Evolutionary conservation across 2,329 filamentous ascomycete genomes (phyloP).

Genomic region (Lasiodiplodia theobromae): DNA sequence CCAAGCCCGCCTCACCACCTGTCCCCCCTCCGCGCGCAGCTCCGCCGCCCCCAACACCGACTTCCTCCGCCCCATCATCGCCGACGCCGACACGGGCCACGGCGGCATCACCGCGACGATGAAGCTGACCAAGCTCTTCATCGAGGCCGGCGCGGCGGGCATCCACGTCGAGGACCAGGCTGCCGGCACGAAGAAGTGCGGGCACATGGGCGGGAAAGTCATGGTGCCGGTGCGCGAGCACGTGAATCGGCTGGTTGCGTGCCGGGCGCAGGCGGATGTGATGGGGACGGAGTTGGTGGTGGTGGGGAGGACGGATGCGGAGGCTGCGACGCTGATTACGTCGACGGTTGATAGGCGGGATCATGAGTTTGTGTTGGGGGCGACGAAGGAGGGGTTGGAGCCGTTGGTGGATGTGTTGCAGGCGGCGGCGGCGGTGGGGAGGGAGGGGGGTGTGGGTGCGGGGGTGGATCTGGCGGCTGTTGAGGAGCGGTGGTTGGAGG

Average conservation of each 20-base stretch:
- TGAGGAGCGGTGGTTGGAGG: conserved; percentile 44
- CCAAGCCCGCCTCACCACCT: conserved; percentile 80
- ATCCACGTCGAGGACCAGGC: conserved; percentile 55
- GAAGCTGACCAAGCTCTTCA: conserved; percentile 77
- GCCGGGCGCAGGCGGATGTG: conserved; percentile 51
- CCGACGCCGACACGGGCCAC: conserved; percentile 91
- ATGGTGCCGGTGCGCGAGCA: conserved; percentile 52
- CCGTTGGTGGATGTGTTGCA: conserved; percentile 52
- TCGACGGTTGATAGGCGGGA: conserved; percentile 90
- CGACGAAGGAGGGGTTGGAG: conserved; percentile 60
- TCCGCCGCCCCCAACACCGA: conserved; percentile 86
- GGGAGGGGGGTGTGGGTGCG: conserved; percentile 44
- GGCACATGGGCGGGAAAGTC: conserved; percentile 50
- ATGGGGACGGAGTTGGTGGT: conserved; percentile 77
- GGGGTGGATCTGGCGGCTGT: conserved; percentile 34
- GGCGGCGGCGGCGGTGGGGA: conserved; percentile 65
- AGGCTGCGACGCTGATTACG: conserved; percentile 90
- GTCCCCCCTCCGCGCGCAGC: conserved; percentile 71
- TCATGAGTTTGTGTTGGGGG: conserved; percentile 87
- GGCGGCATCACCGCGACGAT: conserved; percentile 90
- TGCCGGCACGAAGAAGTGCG: conserved; percentile 55
- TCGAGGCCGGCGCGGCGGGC: conserved; percentile 54
- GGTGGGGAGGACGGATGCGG: conserved; percentile 88
- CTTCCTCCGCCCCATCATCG: conserved; percentile 89
- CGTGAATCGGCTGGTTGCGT: conserved; percentile 44